phyloP scores from a whole-genome alignment of 257 asterid genomes.

The Vinca minor region DNA sequence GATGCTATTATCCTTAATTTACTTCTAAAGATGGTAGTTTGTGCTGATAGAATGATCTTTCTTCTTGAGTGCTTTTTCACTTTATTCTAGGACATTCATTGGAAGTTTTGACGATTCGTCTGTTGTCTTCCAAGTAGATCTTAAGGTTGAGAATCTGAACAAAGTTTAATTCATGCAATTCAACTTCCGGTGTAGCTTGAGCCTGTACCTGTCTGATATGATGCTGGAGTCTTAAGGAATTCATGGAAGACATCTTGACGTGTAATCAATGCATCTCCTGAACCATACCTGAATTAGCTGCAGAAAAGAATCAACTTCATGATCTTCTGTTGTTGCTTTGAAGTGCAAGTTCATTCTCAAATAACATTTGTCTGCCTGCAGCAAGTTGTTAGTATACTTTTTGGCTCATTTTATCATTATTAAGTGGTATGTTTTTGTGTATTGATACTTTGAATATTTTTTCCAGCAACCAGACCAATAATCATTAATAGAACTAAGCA shows the following conservation, averaged over 20 bases:
- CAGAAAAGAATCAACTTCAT: conserved; percentile 17
- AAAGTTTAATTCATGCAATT: conserved; percentile 11
- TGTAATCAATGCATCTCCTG: conserved; percentile 11
- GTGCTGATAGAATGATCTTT: neutral
- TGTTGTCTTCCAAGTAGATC: neutral
- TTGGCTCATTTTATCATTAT: conserved; percentile 18
- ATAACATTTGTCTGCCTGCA: conserved; percentile 16
- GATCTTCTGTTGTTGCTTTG: conserved; percentile 7
- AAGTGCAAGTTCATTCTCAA: conserved; percentile 17
- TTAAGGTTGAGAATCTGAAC: conserved; percentile 6
- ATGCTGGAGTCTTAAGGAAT: conserved; percentile 19
- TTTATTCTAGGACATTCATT: neutral
- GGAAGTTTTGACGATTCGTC: neutral
- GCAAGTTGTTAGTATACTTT: conserved; percentile 23
- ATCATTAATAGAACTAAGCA: conserved; percentile 16
- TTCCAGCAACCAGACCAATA: conserved; percentile 16
- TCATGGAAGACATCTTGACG: conserved; percentile 18
- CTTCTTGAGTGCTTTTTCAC: neutral
- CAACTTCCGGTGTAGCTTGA: conserved; percentile 21
- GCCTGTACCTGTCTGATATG: conserved; percentile 20
- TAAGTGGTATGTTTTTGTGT: conserved; percentile 14
- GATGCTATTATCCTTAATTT: too few relatives aligned
- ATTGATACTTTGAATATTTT: conserved; percentile 19
- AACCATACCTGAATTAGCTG: conserved; percentile 12
- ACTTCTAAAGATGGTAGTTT: neutral